Evolutionary conservation across 768 basidiomycete species (phyloP).

Genomic region (Coprinopsis marcescibilis): DNA sequence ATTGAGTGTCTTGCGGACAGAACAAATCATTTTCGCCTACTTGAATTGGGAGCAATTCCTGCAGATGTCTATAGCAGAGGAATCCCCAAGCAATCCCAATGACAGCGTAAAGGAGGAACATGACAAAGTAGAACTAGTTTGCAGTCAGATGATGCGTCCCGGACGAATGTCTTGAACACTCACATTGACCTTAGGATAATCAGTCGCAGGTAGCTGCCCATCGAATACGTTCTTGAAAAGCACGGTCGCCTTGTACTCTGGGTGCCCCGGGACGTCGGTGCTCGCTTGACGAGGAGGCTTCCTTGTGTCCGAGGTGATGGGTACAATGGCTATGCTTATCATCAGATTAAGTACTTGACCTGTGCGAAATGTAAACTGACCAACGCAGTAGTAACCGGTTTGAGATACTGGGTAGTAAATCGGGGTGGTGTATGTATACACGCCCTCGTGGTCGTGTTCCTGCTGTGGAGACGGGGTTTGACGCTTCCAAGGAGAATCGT

Average conservation of each 20-base stretch:
- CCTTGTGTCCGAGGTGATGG: constrained; percentile 68
- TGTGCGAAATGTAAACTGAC: too few relatives aligned
- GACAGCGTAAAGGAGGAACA: constrained; percentile 74
- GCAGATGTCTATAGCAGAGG: constrained; percentile 73
- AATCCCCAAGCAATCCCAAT: constrained; percentile 75
- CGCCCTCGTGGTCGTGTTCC: constrained; percentile 42
- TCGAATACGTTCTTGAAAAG: constrained; percentile 85
- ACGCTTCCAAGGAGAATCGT: constrained; percentile 46
- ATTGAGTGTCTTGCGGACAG: background rate
- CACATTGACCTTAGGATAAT: constrained; percentile 96
- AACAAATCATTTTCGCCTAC: constrained; percentile 32
- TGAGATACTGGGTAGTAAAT: constrained; percentile 80
- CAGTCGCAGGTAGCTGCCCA: constrained; percentile 84
- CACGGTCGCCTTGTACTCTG: constrained; percentile 72
- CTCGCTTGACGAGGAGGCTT: constrained; percentile 27
- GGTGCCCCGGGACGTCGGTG: constrained; percentile 60
- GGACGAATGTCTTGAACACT: constrained; percentile 23
- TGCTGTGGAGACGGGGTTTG: constrained; percentile 20
- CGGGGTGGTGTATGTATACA: constrained; percentile 56
- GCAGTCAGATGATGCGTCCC: background rate
- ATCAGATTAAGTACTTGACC: too few relatives aligned
- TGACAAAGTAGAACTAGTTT: constrained; percentile 75
- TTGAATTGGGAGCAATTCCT: constrained; percentile 86
- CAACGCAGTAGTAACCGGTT: constrained; percentile 96
- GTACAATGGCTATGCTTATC: constrained; percentile 79